Conservation (phyloP, 805 yeast genomes). For the Ogataea sp. region DNA sequence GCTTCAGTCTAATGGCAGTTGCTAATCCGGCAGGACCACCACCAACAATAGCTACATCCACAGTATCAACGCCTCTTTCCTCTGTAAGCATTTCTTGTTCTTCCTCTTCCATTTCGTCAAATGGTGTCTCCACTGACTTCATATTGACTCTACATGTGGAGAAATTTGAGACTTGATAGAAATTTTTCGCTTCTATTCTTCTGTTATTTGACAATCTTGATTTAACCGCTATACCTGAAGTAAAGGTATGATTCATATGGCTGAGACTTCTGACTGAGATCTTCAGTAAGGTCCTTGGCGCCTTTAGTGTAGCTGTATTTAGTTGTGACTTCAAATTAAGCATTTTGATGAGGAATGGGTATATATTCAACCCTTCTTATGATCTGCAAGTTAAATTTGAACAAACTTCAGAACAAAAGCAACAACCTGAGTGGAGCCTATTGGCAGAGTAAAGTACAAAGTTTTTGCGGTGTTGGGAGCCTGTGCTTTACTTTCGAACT, state of each 20-base stretch:
- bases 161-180: background rate
- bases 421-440: no score
- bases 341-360: no score
- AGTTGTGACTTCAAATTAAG: background rate
- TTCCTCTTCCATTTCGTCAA: constrained; percentile 29
- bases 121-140: constrained; percentile 16
- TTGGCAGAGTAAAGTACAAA: no score
- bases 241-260: no score
- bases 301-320: background rate
- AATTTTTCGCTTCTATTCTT: background rate
- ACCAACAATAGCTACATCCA: constrained; percentile 93
- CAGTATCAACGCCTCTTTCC: constrained; percentile 76
- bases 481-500: no score
- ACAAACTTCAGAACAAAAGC: background rate
- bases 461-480: no score
- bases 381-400: background rate
- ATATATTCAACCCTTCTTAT: background rate
- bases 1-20: constrained; percentile 85
- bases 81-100: constrained; percentile 40
- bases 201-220: no score
- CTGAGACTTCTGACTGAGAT: background rate
- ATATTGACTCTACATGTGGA: background rate
- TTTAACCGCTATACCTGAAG: no score
- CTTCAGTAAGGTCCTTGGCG: background rate
- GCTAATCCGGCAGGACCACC: constrained; percentile 98